Percentiles rank a stretch among this genome's conserved stretches.
Conservation (phyloP, 306 rosid genomes). For the Lagenaria siceraria region DNA sequence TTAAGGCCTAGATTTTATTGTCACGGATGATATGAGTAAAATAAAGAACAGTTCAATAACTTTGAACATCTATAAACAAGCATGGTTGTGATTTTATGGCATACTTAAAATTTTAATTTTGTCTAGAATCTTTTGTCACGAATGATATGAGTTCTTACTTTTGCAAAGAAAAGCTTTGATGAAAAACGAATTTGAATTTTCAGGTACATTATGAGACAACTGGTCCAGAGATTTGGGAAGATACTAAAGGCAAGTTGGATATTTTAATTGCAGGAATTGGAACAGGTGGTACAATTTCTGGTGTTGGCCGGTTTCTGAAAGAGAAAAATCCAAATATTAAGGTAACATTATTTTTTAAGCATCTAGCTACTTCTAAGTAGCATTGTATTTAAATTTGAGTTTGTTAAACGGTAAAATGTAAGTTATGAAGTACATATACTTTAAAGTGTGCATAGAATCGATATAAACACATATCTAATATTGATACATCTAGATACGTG, state of each 20-base stretch:
- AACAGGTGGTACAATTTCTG: conserved; percentile 97
- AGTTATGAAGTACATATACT: too few relatives aligned
- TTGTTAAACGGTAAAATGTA: background rate
- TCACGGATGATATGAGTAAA: too few relatives aligned
- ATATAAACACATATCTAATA: too few relatives aligned
- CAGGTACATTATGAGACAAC: conserved; percentile 97
- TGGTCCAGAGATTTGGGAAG: conserved; percentile 99
- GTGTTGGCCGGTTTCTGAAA: conserved; percentile 72
- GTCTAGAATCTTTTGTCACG: background rate
- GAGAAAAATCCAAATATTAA: conserved; percentile 68
- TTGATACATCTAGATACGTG: too few relatives aligned
- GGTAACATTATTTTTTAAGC: conserved; percentile 28
- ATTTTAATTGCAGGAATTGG: conserved; percentile 94
- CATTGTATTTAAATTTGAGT: background rate
- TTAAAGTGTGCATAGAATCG: too few relatives aligned
- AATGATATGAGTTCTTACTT: too few relatives aligned
- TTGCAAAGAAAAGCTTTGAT: too few relatives aligned
- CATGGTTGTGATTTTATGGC: background rate
- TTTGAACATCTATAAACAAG: background rate
- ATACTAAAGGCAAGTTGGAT: conserved; percentile 89
- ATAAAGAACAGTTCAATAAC: background rate
- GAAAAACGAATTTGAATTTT: conserved; percentile 21
- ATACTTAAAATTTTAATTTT: background rate
- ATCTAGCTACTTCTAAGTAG: background rate
- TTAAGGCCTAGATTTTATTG: too few relatives aligned